Conservation (phyloP, 2,329 filamentous ascomycete genomes). For the Boeremia lycopersici region DNA sequence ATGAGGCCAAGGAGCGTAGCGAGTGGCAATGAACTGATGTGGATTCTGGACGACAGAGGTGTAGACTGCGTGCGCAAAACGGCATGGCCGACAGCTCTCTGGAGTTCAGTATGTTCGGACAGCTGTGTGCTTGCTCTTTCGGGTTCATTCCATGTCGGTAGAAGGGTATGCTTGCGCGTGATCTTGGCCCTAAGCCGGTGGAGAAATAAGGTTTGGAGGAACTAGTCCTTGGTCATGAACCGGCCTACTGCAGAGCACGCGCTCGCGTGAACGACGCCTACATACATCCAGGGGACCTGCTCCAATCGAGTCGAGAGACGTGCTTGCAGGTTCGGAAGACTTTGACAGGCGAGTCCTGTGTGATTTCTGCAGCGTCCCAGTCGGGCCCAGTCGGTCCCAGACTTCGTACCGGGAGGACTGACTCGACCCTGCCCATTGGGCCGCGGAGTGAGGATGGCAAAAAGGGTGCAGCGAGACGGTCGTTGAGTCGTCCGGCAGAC, state of each 20-base stretch:
- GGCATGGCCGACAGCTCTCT: neutral
- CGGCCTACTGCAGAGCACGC: neutral
- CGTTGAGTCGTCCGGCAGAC: slow-evolving; percentile 3
- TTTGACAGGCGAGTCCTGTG: neutral
- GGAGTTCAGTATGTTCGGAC: neutral
- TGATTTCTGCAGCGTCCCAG: slow-evolving; percentile 17
- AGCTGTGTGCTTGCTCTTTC: neutral
- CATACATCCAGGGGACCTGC: neutral
- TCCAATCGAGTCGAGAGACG: neutral
- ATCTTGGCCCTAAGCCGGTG: neutral
- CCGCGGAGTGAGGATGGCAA: slow-evolving; percentile 11
- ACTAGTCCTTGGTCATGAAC: slow-evolving; percentile 4
- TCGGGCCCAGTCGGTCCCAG: slow-evolving; percentile 17
- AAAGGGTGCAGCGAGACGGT: slow-evolving; percentile 13
- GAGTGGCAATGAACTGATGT: neutral
- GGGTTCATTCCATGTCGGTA: neutral
- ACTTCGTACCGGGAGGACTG: slow-evolving; percentile 23
- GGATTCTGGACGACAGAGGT: neutral
- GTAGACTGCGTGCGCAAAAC: neutral
- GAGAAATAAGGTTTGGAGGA: slow-evolving; percentile 10
- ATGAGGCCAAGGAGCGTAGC: slow-evolving; percentile 4
- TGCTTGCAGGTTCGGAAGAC: neutral
- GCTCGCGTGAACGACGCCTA: slow-evolving; percentile 6
- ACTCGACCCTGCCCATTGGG: slow-evolving; percentile 21
- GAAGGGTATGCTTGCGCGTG: slow-evolving; percentile 3